Conservation (phyloP, 2,329 filamentous ascomycete species). For the Curvularia spicifera region DNA sequence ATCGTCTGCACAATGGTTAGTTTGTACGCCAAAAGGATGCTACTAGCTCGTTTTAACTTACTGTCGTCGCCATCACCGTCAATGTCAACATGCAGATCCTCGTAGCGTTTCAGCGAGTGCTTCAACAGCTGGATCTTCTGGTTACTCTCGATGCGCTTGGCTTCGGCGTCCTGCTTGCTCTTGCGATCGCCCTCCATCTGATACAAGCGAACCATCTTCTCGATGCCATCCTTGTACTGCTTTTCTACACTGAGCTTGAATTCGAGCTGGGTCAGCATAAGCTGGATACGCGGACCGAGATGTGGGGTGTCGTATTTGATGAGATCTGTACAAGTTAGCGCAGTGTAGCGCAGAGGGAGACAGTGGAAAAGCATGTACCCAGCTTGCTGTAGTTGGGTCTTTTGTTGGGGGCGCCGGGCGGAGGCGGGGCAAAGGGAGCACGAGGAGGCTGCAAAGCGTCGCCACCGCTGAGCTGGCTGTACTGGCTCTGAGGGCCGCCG, state of each 20-base stretch:
- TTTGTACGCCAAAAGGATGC: neutral
- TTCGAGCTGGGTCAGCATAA: slow-evolving; percentile 98
- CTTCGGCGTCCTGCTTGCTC: slow-evolving; percentile 91
- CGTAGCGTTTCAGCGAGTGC: slow-evolving; percentile 94
- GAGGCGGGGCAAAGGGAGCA: slow-evolving; percentile 77
- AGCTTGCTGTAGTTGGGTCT: slow-evolving; percentile 95
- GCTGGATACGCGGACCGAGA: slow-evolving; percentile 94
- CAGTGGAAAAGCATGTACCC: slow-evolving; percentile 63
- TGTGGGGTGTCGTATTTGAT: slow-evolving; percentile 98
- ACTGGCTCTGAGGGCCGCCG: slow-evolving; percentile 57
- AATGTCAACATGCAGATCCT: slow-evolving; percentile 94
- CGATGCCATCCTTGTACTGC: slow-evolving; percentile 97
- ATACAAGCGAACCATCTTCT: slow-evolving; percentile 99
- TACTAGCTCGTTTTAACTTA: slow-evolving; percentile 53
- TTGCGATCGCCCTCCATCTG: slow-evolving; percentile 97
- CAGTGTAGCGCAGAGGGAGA: too few relatives aligned
- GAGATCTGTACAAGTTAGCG: slow-evolving; percentile 67
- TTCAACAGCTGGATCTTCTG: slow-evolving; percentile 97
- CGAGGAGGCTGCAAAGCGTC: slow-evolving; percentile 79
- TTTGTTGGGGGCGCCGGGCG: slow-evolving; percentile 68
- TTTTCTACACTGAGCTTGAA: slow-evolving; percentile 99
- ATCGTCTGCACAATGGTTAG: slow-evolving; percentile 70
- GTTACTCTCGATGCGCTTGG: slow-evolving; percentile 88
- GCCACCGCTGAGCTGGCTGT: slow-evolving; percentile 68
- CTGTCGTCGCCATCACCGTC: slow-evolving; percentile 81